Conservation (phyloP, 768 basidiomycete species). For the Lactarius sp. region DNA sequence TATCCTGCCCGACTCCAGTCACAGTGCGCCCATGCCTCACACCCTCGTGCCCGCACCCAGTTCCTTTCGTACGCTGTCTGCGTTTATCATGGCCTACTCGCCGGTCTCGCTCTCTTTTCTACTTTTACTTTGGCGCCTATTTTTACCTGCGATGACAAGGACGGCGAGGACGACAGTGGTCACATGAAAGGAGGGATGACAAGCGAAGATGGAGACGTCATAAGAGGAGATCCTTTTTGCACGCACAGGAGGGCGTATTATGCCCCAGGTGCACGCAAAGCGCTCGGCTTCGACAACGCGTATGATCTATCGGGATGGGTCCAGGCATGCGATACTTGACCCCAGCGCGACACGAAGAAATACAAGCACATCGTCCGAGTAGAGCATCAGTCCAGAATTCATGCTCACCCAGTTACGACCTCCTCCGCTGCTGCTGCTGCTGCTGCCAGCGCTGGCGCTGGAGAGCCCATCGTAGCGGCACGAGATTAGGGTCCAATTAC, state of each 20-base stretch:
- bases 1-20: not conserved
- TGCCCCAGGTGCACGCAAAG: not conserved
- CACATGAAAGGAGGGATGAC: no score
- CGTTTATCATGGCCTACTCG: conserved; percentile 8
- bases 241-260: conserved; percentile 12
- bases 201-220: no score
- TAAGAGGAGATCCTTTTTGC: conserved; percentile 7
- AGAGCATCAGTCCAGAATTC: not conserved
- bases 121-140: conserved; percentile 3
- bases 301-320: conserved; percentile 19
- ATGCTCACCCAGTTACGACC: not conserved
- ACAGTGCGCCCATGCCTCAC: not conserved
- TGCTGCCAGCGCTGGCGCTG: not conserved
- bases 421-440: not conserved
- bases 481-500: not conserved
- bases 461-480: not conserved
- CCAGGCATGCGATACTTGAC: conserved; percentile 11
- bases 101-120: conserved; percentile 14
- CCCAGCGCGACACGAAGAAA: not conserved
- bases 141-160: not conserved
- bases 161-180: no score
- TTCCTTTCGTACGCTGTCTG: conserved; percentile 14
- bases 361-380: not conserved
- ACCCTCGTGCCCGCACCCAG: not conserved
- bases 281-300: conserved; percentile 9